Evolutionary conservation across 2,329 filamentous ascomycete species (phyloP).

Genomic region (Alternaria sp.): DNA sequence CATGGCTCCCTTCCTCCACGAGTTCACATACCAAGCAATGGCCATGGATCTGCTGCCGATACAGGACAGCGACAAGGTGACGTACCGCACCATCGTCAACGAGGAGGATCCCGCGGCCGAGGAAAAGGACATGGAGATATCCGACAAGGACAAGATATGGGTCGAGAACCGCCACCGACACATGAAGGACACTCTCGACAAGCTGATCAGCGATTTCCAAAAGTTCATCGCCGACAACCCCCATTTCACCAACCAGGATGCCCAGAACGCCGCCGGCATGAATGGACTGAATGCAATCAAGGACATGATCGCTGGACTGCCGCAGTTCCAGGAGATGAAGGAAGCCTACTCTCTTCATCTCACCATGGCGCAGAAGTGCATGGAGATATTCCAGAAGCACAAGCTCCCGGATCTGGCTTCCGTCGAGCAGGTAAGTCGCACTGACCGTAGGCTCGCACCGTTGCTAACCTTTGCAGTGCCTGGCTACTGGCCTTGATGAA

Average conservation of each 20-base stretch:
- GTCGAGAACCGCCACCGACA: slow-evolving; percentile 92
- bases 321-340: slow-evolving; percentile 95
- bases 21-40: slow-evolving; percentile 99
- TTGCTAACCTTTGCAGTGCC: slow-evolving; percentile 58
- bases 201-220: slow-evolving; percentile 90
- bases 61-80: slow-evolving; percentile 86
- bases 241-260: slow-evolving; percentile 81
- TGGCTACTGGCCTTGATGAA: slow-evolving; percentile 92
- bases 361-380: slow-evolving; percentile 96
- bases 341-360: slow-evolving; percentile 93
- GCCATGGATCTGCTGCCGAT: slow-evolving; percentile 91
- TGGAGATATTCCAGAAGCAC: slow-evolving; percentile 87
- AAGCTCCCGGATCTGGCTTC: slow-evolving; percentile 89
- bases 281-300: slow-evolving; percentile 92
- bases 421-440: slow-evolving; percentile 74
- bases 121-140: slow-evolving; percentile 89
- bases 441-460: background rate
- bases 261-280: slow-evolving; percentile 75
- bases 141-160: slow-evolving; percentile 93
- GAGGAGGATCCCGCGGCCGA: slow-evolving; percentile 75
- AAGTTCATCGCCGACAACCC: slow-evolving; percentile 91
- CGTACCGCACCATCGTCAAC: slow-evolving; percentile 82
- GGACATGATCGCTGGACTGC: slow-evolving; percentile 94
- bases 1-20: slow-evolving; percentile 85
- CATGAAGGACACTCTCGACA: slow-evolving; percentile 98